These are phyloP conservation scores for Fragilariopsis cylindrus DNA, from an alignment of 108 stramenopile genomes.

Conservation along the genomic window DNA sequence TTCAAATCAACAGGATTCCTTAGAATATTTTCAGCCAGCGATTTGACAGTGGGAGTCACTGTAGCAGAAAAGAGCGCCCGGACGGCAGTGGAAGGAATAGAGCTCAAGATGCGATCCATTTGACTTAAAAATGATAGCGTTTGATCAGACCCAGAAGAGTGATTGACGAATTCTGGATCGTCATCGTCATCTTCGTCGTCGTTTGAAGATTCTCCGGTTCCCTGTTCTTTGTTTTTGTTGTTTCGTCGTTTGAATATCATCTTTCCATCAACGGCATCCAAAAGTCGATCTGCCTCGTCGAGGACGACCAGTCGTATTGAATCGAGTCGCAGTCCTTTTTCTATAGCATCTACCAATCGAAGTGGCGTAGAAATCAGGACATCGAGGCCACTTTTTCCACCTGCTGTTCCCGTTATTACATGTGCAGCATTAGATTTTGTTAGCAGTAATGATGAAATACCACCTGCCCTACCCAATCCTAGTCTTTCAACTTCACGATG, in stretches of 20 bases:
- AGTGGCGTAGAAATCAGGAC: slow-evolving; percentile 77
- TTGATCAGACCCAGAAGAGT: slow-evolving; percentile 69
- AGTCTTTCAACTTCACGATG: slow-evolving; percentile 93
- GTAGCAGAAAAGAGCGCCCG: slow-evolving; percentile 97
- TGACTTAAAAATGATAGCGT: slow-evolving; percentile 84
- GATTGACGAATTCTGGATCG: slow-evolving; percentile 4
- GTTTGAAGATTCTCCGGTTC: slow-evolving; percentile 1
- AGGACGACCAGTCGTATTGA: slow-evolving; percentile 87
- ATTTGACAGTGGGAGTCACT: slow-evolving; percentile 81
- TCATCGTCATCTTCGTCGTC: slow-evolving; percentile 17
- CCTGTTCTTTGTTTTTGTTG: slow-evolving; percentile 10
- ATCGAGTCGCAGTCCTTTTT: slow-evolving; percentile 65
- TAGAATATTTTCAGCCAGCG: slow-evolving; percentile 87
- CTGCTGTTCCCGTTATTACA: slow-evolving; percentile 60
- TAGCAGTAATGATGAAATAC: slow-evolving; percentile 70
- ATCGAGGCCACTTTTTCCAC: slow-evolving; percentile 77
- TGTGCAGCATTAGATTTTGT: slow-evolving; percentile 80
- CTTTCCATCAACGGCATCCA: slow-evolving; percentile 79
- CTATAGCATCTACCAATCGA: slow-evolving; percentile 73
- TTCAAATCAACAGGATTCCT: slow-evolving; percentile 88
- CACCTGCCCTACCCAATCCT: slow-evolving; percentile 76
- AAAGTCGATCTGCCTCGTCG: slow-evolving; percentile 96
- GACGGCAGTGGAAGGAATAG: slow-evolving; percentile 71
- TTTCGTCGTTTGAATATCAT: background rate
- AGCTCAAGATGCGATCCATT: slow-evolving; percentile 90